Conservation (phyloP, 1,139 yeast species). For the Saccharomyces hybrid region DNA sequence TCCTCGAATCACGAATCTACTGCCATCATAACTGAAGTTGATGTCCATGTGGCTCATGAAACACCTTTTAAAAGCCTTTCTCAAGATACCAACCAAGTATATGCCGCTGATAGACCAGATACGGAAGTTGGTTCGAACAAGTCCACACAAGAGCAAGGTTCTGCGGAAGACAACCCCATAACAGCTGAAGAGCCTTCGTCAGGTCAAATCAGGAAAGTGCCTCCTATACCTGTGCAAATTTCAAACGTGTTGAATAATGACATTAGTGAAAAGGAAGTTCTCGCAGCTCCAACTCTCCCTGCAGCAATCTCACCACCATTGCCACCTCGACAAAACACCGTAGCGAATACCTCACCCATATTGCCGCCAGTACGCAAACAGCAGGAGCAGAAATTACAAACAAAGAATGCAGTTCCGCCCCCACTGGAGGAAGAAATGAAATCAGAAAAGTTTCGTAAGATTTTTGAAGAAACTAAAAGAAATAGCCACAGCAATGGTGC, state of each 20-base stretch:
- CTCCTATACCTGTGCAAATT: neutral
- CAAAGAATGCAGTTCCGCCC: constrained; percentile 29
- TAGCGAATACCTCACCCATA: constrained; percentile 9
- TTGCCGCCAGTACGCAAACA: constrained; percentile 13
- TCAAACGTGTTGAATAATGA: neutral
- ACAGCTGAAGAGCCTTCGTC: neutral
- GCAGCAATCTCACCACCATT: neutral
- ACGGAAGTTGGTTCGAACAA: neutral
- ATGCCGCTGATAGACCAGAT: neutral
- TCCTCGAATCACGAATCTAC: neutral
- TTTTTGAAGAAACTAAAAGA: constrained; percentile 12
- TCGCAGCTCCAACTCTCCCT: neutral
- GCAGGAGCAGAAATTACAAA: constrained; percentile 3
- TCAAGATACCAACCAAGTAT: neutral
- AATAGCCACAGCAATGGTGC: constrained; percentile 10
- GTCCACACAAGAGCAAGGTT: neutral
- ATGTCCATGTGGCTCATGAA: neutral
- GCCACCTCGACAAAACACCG: constrained; percentile 1
- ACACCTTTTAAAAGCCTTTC: neutral
- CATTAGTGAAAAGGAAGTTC: neutral
- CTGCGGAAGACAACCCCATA: neutral
- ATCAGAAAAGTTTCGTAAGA: constrained; percentile 21
- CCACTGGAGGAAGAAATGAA: constrained; percentile 29
- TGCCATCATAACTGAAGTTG: neutral
- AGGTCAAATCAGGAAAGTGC: neutral